Evolutionary conservation across 1,139 yeast genomes (phyloP).

Genomic region (Debaryomycetaceae sp.): DNA sequence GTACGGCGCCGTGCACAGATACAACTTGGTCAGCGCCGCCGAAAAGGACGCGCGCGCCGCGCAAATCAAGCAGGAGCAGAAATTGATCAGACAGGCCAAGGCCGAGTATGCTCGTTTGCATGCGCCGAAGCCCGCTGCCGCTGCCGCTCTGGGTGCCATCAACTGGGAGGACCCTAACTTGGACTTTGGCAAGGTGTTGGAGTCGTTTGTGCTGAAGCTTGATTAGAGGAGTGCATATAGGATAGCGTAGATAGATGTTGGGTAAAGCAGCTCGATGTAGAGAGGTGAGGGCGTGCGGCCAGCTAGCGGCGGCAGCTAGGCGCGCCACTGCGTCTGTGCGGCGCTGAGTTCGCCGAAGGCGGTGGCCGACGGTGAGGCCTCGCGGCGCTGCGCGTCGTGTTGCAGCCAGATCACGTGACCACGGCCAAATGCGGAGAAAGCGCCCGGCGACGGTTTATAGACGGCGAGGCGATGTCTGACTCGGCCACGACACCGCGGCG

Average conservation of each 20-base stretch:
- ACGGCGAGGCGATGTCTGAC: too few species aligned
- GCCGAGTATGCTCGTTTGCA: constrained; percentile 76
- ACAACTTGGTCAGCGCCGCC: constrained; percentile 59
- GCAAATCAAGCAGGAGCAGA: constrained; percentile 63
- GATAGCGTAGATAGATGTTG: constrained; percentile 4
- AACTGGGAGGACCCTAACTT: constrained; percentile 89
- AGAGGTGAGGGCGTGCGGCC: too few species aligned
- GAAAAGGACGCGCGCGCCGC: constrained; percentile 52
- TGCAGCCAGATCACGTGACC: too few species aligned
- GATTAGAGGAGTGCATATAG: constrained; percentile 24
- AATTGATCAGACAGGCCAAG: constrained; percentile 83
- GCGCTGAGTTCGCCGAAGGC: too few species aligned
- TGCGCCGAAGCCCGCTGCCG: constrained; percentile 37
- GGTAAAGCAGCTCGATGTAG: too few species aligned
- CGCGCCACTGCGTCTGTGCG: constrained; percentile 1
- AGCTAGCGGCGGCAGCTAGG: constrained; percentile 1
- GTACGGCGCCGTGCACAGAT: constrained; percentile 87
- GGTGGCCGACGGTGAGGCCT: too few species aligned
- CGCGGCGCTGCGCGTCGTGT: too few species aligned
- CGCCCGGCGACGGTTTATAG: too few species aligned
- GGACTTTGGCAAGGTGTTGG: constrained; percentile 61
- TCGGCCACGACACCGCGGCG: too few species aligned
- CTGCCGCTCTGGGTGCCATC: constrained; percentile 38
- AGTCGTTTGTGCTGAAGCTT: constrained; percentile 40
- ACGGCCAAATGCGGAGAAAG: too few species aligned